A percentile compares a stretch with the other conserved stretches of the same genome.
phyloP scores from a whole-genome alignment of 1,284 basidiomycete genomes.

The Moesziomyces antarcticus region DNA sequence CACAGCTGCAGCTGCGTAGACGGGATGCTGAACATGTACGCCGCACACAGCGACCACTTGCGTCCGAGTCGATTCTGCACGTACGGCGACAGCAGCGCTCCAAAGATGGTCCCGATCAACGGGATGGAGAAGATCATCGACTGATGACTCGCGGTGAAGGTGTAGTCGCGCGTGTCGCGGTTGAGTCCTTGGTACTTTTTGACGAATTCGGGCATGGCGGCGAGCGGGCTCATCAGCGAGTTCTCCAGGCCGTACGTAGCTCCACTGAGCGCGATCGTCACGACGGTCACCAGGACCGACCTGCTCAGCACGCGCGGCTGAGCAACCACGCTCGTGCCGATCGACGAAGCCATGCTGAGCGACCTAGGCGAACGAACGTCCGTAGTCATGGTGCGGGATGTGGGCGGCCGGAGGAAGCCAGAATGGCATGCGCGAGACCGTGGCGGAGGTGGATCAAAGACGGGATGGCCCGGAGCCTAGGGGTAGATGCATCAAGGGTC shows the following conservation, averaged over 20 bases:
- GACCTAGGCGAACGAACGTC: background rate
- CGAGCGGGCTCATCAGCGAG: constrained; percentile 54
- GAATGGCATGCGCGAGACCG: background rate
- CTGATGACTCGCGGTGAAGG: constrained; percentile 54
- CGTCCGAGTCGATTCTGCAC: constrained; percentile 50
- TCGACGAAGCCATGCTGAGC: constrained; percentile 1
- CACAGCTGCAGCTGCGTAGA: constrained; percentile 57
- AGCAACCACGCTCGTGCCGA: constrained; percentile 1
- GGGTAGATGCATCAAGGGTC: no score
- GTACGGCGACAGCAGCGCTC: constrained; percentile 47
- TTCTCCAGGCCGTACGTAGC: constrained; percentile 55
- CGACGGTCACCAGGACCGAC: constrained; percentile 40
- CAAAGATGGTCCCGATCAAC: constrained; percentile 52
- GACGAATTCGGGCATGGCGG: constrained; percentile 54
- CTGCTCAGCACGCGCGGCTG: constrained; percentile 31
- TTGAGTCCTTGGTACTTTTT: constrained; percentile 53
- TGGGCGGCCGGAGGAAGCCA: no score
- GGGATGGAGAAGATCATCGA: constrained; percentile 58
- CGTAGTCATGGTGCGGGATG: no score
- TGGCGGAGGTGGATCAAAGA: no score
- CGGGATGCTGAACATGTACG: constrained; percentile 52
- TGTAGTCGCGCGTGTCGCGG: constrained; percentile 35
- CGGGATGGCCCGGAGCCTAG: no score
- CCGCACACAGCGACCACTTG: constrained; percentile 50
- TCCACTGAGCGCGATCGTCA: constrained; percentile 47